Base-by-base conservation (phyloP, 1,284 basidiomycete species). In the Boletus semigastroideus region DNA sequence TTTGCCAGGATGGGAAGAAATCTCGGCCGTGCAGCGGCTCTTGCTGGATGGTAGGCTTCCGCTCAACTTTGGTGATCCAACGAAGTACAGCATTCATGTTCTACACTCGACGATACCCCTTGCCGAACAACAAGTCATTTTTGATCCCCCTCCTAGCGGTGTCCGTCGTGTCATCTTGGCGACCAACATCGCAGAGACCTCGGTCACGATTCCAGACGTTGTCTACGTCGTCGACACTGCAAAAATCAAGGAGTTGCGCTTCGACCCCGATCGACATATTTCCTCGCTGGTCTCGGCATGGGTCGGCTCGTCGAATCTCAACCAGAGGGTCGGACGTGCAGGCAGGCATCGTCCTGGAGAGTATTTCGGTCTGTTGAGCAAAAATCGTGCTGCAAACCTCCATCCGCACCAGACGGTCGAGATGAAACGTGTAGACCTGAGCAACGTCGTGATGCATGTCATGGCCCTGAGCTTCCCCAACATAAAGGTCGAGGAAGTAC, bases 111-210 rank as follows among this genome's bases (percentile, higher is more conserved):
- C 87, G 25, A 86, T 98, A 52, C 94, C 95, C 9, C 80, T 95
- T 13, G 81, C 82, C 3, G 94, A 98, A 62, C 95, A 98, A 67
- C 92, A 94, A 67, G 79, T 85, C 52, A 90, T 98, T 51, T 98
- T 98, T 68, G 86, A 88, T 19, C 88, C 91, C 5, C 87, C 92
- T 14, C 78, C 84, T 0, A 59, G 68, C 3, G 91, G 92, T 17
- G 80, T 94, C 19, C 86, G 95, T 55, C 84, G 93, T 17, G 79
- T 98, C 65, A 96, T 98, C 59, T 78, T 98, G 38, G 84, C 95
- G 4, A 98, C 95, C 42, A 98, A 98, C 71, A 96, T 98, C 54
- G 96, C 95, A 13, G 95, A 98, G 74, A 97, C 94, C 1, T 94
- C 92, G 6, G 82, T 98, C 60, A 98, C 95, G 1, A 98, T 98